Evolutionary conservation across 805 yeast genomes (phyloP).

Genomic region (Scheffersomyces lignosus): DNA sequence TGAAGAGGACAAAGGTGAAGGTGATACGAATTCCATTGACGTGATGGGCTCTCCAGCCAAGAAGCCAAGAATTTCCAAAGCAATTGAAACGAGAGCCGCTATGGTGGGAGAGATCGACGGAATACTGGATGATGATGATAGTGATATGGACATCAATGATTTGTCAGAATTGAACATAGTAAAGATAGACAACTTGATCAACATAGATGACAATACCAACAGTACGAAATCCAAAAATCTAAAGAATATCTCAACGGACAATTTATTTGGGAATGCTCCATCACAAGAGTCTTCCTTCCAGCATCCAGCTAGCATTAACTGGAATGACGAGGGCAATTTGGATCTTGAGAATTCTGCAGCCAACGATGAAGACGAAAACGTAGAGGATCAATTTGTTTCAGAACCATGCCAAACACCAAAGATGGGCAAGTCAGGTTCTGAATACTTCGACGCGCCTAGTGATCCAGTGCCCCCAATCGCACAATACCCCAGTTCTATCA

Average conservation of each 20-base stretch:
- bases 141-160: constrained; percentile 34
- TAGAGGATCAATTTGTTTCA: background rate
- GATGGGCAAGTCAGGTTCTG: too few relatives aligned
- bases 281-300: constrained; percentile 33
- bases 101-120: constrained; percentile 6
- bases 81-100: constrained; percentile 1
- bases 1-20: constrained; percentile 2
- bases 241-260: constrained; percentile 1
- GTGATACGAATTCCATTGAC: constrained; percentile 5
- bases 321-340: constrained; percentile 39
- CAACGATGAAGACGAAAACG: constrained; percentile 9
- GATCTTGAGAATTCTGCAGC: constrained; percentile 27
- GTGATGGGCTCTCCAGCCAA: constrained; percentile 17
- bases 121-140: constrained; percentile 12
- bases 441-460: background rate
- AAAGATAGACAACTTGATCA: constrained; percentile 38
- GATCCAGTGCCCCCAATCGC: background rate
- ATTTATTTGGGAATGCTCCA: constrained; percentile 4
- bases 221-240: background rate
- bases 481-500: constrained; percentile 4
- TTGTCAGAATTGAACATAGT: constrained; percentile 39
- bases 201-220: constrained; percentile 16
- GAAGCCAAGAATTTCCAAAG: constrained; percentile 8
- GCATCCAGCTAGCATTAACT: constrained; percentile 39
- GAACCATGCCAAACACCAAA: too few relatives aligned